Conservation (phyloP, 2,329 filamentous ascomycete species). For the Pseudocercospora fijiensis region DNA sequence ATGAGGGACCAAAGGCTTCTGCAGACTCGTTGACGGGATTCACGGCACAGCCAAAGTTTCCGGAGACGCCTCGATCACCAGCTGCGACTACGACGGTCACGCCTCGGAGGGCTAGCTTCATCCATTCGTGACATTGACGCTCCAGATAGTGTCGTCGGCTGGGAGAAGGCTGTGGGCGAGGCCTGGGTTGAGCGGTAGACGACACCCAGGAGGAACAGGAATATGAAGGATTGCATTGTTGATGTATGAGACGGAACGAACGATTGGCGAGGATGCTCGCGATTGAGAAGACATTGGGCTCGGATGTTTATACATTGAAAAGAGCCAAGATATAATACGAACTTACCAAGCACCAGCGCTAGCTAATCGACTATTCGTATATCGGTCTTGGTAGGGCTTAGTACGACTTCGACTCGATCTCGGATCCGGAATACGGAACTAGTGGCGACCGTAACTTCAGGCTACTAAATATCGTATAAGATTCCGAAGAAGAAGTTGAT, state of each 20-base stretch:
- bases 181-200: neutral
- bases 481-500: neutral
- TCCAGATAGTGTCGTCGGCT: neutral
- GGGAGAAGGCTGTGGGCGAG: neutral
- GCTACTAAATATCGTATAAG: neutral
- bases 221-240: neutral
- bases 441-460: neutral
- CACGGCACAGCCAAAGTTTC: neutral
- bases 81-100: neutral
- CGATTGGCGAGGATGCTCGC: neutral
- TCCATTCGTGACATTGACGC: neutral
- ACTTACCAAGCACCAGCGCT: neutral
- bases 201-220: neutral
- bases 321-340: neutral
- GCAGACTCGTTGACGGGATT: neutral
- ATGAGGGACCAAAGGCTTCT: neutral
- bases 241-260: neutral
- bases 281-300: neutral
- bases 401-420: neutral
- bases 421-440: neutral
- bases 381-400: neutral
- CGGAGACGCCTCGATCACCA: neutral
- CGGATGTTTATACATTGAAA: neutral
- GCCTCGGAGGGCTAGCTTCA: neutral
- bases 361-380: neutral